A percentile compares a stretch with the other conserved stretches of the same genome.
These are phyloP conservation scores for Pezicula neosporulosa DNA, from an alignment of 2,329 filamentous ascomycete species.

Conservation along the genomic window DNA sequence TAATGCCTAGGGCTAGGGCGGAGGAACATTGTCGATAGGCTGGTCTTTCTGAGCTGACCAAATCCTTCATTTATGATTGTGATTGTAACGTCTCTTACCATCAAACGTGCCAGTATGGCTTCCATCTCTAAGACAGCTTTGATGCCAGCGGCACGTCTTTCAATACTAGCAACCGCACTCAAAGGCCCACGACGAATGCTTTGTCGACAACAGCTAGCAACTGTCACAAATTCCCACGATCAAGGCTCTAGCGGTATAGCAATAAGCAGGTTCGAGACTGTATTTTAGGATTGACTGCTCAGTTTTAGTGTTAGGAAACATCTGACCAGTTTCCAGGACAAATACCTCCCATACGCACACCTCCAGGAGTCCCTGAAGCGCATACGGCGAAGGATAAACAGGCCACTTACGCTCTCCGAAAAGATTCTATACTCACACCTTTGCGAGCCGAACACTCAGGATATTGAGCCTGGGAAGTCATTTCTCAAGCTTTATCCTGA, in stretches of 20 bases:
- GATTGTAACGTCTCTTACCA: no score
- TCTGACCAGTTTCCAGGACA: background rate
- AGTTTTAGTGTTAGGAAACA: background rate
- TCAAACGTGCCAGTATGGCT: no score
- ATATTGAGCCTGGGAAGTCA: slow-evolving; percentile 34
- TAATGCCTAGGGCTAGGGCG: no score
- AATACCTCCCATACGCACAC: slow-evolving; percentile 1
- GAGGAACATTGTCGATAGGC: no score
- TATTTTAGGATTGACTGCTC: background rate
- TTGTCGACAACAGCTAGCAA: background rate
- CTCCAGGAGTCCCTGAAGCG: background rate
- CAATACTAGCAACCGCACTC: background rate
- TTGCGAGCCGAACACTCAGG: slow-evolving; percentile 20
- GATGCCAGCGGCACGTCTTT: no score
- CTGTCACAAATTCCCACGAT: background rate
- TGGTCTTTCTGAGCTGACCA: no score
- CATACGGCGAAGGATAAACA: background rate
- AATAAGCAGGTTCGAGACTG: background rate
- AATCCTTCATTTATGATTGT: no score
- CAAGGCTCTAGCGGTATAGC: background rate
- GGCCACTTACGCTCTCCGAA: slow-evolving; percentile 33
- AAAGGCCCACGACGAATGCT: background rate
- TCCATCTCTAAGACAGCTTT: no score
- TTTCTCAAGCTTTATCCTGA: slow-evolving; percentile 34
- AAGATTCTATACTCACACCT: slow-evolving; percentile 37